Conservation (phyloP, 352 stramenopile genomes). For the Phytopythium vexans region DNA sequence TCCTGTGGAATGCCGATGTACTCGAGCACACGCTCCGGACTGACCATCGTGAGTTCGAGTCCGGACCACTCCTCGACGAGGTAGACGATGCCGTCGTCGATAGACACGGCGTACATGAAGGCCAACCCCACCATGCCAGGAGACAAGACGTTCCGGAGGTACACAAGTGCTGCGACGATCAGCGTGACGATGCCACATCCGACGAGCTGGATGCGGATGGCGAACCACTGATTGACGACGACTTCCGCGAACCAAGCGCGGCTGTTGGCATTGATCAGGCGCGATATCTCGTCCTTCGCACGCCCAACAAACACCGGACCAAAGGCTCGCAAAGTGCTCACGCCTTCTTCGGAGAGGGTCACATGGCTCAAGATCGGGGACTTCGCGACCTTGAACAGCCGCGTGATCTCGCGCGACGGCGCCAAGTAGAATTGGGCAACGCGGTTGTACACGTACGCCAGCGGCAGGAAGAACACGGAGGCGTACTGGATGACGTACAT, state of each 20-base stretch:
- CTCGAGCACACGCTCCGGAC: conserved; percentile 77
- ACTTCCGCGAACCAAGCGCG: conserved; percentile 15
- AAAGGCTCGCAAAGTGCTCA: conserved; percentile 39
- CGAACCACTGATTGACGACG: conserved; percentile 20
- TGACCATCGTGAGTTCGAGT: conserved; percentile 66
- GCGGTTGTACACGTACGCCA: conserved; percentile 64
- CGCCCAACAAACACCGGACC: conserved; percentile 15
- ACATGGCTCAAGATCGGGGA: conserved; percentile 34
- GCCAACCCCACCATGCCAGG: conserved; percentile 63
- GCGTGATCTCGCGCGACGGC: conserved; percentile 12
- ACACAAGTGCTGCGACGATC: conserved; percentile 24
- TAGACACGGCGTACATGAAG: conserved; percentile 83
- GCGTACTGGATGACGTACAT: conserved; percentile 58
- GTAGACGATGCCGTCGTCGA: conserved; percentile 65
- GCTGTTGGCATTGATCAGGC: conserved; percentile 18
- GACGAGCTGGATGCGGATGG: conserved; percentile 49
- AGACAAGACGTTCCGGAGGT: conserved; percentile 14
- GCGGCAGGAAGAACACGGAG: conserved; percentile 60
- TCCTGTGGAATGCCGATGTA: conserved; percentile 28
- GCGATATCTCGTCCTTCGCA: conserved; percentile 15
- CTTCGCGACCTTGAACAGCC: conserved; percentile 12
- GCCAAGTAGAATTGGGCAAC: conserved; percentile 16
- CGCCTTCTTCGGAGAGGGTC: conserved; percentile 30
- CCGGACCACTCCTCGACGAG: conserved; percentile 46
- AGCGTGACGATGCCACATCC: conserved; percentile 80